Evolutionary conservation across 2,329 filamentous ascomycete species (phyloP).

Genomic region (Alternaria triticina): DNA sequence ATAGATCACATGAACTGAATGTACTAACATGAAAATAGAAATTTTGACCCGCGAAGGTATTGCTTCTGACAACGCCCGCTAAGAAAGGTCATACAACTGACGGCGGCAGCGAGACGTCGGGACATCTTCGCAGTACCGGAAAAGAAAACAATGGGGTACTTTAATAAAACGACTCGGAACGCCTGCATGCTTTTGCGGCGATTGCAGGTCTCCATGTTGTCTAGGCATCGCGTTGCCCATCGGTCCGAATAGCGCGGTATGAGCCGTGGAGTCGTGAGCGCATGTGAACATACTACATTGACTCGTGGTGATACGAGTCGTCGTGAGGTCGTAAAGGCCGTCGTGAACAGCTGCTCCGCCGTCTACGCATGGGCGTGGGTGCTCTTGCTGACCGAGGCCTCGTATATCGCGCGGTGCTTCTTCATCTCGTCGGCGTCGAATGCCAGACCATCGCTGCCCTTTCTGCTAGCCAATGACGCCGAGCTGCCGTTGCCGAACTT

Average conservation of each 20-base stretch:
- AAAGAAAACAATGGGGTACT: slow-evolving; percentile 13
- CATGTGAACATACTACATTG: slow-evolving; percentile 17
- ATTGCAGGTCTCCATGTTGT: slow-evolving; percentile 3
- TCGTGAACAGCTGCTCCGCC: neutral
- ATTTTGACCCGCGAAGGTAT: slow-evolving; percentile 37
- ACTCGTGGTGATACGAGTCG: slow-evolving; percentile 16
- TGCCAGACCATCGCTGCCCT: slow-evolving; percentile 41
- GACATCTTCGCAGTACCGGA: neutral
- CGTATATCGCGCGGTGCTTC: slow-evolving; percentile 44
- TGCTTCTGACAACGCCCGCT: slow-evolving; percentile 37
- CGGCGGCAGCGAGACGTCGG: slow-evolving; percentile 1
- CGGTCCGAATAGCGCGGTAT: slow-evolving; percentile 4
- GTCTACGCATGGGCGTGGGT: slow-evolving; percentile 9
- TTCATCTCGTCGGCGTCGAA: slow-evolving; percentile 48
- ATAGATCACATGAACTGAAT: slow-evolving; percentile 20
- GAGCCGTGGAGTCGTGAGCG: slow-evolving; percentile 2
- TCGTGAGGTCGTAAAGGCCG: slow-evolving; percentile 26
- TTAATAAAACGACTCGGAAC: slow-evolving; percentile 9
- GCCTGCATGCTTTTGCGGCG: neutral
- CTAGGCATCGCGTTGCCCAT: slow-evolving; percentile 3
- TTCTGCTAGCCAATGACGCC: slow-evolving; percentile 39
- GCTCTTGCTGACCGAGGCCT: slow-evolving; percentile 31
- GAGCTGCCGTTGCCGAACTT: slow-evolving; percentile 40
- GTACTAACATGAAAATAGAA: slow-evolving; percentile 32
- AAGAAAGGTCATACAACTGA: slow-evolving; percentile 11